Evolutionary conservation across 164 flowering plant species (phyloP), one percentile per base, ranked within the genome.

Genomic region (Amborella trichopoda): DNA sequence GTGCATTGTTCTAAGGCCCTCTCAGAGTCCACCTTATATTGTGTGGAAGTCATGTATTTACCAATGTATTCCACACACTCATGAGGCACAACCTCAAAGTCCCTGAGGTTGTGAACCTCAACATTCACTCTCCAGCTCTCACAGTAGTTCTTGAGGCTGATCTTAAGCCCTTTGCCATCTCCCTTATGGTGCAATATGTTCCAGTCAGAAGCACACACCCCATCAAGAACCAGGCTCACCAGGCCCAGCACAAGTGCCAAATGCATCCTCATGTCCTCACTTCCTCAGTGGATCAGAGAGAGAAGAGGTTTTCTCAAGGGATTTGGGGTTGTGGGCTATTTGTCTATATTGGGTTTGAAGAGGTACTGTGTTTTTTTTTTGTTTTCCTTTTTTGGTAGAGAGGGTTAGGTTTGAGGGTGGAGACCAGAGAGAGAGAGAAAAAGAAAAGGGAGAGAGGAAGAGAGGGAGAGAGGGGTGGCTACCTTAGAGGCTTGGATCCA

Each of bases 81-180:
- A 41, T 74, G 69, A 0, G 94, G 94, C 11, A 84, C 84, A 0
- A 79, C 76, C 2, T 67, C 71, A 36, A 71, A 81, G 5, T 41
- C 77, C 23, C 67, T 53, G 2, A 81, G 75, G 61, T 84, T 84
- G 78, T 84, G 60, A 0, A 84, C 66, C 74, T 83, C 89, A 10
- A 80, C 88, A 62, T 83, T 83, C 39, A 78, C 65, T 53, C 86
- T 76, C 83, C 89, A 84, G 26, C 82, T 68, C 71, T 84, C 94
- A 53, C 94, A 84, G 54, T 75, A 78, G 32, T 68, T 78, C 58
- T 78, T 83, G 55, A 80, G 48, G 60, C 61, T 71, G 26, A 60
- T 56, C n/a, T 37, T 8, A n/a, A 21, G 2, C 3, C 49, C 52
- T 18, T 50, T n/a, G 3, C 28, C 59, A 24, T 33, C 17, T 26